Evolutionary conservation across 148 eudicot genomes (phyloP).

Genomic region (Nepenthes gracilis): DNA sequence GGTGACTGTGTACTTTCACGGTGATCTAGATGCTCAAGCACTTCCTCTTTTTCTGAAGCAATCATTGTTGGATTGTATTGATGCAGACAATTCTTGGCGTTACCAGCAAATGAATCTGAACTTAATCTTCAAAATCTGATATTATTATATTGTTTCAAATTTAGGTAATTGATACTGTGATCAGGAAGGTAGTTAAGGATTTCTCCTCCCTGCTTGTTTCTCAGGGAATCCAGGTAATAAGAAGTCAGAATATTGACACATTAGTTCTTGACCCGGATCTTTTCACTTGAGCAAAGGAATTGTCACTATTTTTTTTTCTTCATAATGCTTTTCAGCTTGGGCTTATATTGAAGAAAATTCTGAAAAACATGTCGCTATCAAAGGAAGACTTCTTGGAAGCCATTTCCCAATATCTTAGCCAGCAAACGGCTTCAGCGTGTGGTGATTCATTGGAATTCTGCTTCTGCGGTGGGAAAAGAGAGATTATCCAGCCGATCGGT

Average conservation of each 20-base stretch:
- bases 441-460: slow-evolving; percentile 47
- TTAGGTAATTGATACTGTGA: slow-evolving; percentile 71
- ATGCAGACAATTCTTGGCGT: too few species aligned
- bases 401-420: slow-evolving; percentile 51
- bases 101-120: too few species aligned
- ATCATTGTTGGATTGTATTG: too few species aligned
- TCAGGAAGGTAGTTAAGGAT: slow-evolving; percentile 72
- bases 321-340: slow-evolving; percentile 43
- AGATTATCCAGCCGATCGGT: slow-evolving; percentile 9
- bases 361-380: slow-evolving; percentile 30
- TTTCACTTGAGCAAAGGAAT: neutral
- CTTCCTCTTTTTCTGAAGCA: too few species aligned
- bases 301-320: neutral
- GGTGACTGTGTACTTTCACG: too few species aligned
- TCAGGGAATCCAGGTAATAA: slow-evolving; percentile 68
- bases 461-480: slow-evolving; percentile 60
- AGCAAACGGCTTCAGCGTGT: slow-evolving; percentile 32
- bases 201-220: slow-evolving; percentile 58
- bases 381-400: slow-evolving; percentile 57
- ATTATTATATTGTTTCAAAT: slow-evolving; percentile 9
- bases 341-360: slow-evolving; percentile 42
- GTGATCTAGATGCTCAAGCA: too few species aligned
- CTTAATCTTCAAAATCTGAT: neutral
- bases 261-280: neutral
- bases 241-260: neutral